These are phyloP conservation scores for Lentinula boryana DNA, from an alignment of 768 basidiomycete genomes.

Conservation along the genomic window DNA sequence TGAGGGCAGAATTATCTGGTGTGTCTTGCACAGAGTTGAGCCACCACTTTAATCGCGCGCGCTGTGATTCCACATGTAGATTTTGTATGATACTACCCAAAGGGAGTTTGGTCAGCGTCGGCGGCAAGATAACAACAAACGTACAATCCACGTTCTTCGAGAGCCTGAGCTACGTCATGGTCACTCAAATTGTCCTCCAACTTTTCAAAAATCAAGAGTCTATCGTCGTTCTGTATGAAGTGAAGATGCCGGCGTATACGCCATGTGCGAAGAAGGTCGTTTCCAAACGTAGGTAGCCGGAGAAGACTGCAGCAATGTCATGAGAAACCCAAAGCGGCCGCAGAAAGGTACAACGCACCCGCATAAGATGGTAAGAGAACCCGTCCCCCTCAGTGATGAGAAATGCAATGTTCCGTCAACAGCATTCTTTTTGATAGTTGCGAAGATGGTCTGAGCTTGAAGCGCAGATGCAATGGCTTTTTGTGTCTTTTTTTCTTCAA, in stretches of 20 bases:
- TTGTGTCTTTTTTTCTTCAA: conserved; percentile 45
- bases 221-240: conserved; percentile 59
- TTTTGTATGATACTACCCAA: conserved; percentile 29
- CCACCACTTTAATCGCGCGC: conserved; percentile 59
- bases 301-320: conserved; percentile 23
- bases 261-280: conserved; percentile 34
- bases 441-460: conserved; percentile 29
- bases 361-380: conserved; percentile 42
- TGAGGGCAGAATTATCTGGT: conserved; percentile 29
- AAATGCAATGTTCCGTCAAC: conserved; percentile 28
- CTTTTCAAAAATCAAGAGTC: conserved; percentile 47
- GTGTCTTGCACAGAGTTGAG: conserved; percentile 39
- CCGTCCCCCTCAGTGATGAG: conserved; percentile 20
- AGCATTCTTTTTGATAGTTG: conserved; percentile 25
- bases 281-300: conserved; percentile 38
- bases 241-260: conserved; percentile 35
- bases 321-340: neutral
- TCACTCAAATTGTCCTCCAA: conserved; percentile 37
- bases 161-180: conserved; percentile 55
- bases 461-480: conserved; percentile 37
- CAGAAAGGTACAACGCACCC: conserved; percentile 36
- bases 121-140: conserved; percentile 20
- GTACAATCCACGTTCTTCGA: conserved; percentile 76
- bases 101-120: neutral
- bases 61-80: conserved; percentile 36